These are phyloP conservation scores for Coemansia sp. DNA, from an alignment of 192 early-diverging fungal genomes.

Conservation along the genomic window DNA sequence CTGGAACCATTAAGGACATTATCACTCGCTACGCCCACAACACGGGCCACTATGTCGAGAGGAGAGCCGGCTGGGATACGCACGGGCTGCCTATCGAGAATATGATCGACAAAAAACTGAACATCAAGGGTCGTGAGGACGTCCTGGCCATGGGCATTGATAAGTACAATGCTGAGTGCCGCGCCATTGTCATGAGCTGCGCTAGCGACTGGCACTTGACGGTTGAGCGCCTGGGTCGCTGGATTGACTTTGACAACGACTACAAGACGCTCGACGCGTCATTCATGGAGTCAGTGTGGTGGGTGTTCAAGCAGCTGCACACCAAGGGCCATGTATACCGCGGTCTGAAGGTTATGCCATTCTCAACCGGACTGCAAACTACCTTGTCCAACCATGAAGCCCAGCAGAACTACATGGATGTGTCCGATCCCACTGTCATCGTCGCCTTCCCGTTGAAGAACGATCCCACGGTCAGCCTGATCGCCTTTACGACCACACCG, in stretches of 20 bases:
- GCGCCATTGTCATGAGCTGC: constrained; percentile 97
- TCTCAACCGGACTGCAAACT: constrained; percentile 89
- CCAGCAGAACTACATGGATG: constrained; percentile 96
- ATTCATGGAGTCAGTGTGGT: constrained; percentile 99
- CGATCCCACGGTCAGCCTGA: constrained; percentile 78
- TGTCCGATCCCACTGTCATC: constrained; percentile 92
- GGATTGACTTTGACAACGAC: constrained; percentile 99
- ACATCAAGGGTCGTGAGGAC: constrained; percentile 75
- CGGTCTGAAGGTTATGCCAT: constrained; percentile 95
- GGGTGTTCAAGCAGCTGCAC: constrained; percentile 97
- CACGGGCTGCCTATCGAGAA: constrained; percentile 86
- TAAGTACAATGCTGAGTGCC: constrained; percentile 96
- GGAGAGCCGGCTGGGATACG: constrained; percentile 95
- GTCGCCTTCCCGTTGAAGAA: constrained; percentile 89
- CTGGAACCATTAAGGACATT: constrained; percentile 99
- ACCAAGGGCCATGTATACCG: constrained; percentile 96
- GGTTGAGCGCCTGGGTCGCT: constrained; percentile 95
- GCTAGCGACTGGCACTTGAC: constrained; percentile 90
- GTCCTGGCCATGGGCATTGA: constrained; percentile 94
- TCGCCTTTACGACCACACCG: constrained; percentile 99
- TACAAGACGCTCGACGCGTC: constrained; percentile 96
- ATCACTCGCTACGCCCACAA: constrained; percentile 95
- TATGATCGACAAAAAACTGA: constrained; percentile 94
- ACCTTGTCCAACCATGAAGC: constrained; percentile 98
- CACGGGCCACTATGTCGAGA: constrained; percentile 97